Percentiles rank a stretch among this genome's conserved stretches.
Evolutionary conservation across 1,284 basidiomycete genomes (phyloP).

Genomic region (Ustanciosporium gigantosporum): DNA sequence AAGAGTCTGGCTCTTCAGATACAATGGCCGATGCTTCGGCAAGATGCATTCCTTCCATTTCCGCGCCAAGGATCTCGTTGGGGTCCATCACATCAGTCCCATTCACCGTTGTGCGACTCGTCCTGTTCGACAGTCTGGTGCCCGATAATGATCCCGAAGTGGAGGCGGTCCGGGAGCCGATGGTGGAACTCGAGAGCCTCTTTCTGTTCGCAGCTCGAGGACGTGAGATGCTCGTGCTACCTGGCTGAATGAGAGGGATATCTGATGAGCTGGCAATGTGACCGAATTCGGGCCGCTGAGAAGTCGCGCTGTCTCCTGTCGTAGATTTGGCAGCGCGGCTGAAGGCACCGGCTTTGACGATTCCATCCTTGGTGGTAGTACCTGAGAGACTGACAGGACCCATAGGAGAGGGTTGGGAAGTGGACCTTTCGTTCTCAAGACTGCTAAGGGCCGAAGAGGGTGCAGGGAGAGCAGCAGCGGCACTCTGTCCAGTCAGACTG

Average conservation of each 20-base stretch:
- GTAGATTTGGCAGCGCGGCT: slow-evolving; percentile 4
- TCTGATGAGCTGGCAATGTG: slow-evolving; percentile 31
- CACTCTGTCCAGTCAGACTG: slow-evolving; percentile 15
- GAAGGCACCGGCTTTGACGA: slow-evolving; percentile 29
- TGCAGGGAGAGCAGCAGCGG: not conserved
- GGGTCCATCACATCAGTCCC: not conserved
- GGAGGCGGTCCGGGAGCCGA: slow-evolving; percentile 16
- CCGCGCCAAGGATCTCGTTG: not conserved
- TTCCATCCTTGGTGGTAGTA: slow-evolving; percentile 8
- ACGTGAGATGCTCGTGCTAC: slow-evolving; percentile 17
- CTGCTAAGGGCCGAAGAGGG: not conserved
- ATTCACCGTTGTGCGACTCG: slow-evolving; percentile 16
- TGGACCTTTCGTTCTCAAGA: not conserved
- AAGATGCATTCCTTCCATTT: not conserved
- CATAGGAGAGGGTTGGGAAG: not conserved
- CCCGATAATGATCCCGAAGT: slow-evolving; percentile 8
- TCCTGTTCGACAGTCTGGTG: slow-evolving; percentile 15
- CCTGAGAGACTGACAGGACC: slow-evolving; percentile 2
- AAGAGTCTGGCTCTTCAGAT: not conserved
- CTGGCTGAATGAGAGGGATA: slow-evolving; percentile 15
- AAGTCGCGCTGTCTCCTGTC: slow-evolving; percentile 1
- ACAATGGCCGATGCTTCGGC: not conserved
- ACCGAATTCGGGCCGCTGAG: slow-evolving; percentile 30
- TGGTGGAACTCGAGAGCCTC: slow-evolving; percentile 15
- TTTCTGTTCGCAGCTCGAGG: slow-evolving; percentile 10